Conservation (phyloP, 345 rosid genomes). For the Citrus australasica region DNA sequence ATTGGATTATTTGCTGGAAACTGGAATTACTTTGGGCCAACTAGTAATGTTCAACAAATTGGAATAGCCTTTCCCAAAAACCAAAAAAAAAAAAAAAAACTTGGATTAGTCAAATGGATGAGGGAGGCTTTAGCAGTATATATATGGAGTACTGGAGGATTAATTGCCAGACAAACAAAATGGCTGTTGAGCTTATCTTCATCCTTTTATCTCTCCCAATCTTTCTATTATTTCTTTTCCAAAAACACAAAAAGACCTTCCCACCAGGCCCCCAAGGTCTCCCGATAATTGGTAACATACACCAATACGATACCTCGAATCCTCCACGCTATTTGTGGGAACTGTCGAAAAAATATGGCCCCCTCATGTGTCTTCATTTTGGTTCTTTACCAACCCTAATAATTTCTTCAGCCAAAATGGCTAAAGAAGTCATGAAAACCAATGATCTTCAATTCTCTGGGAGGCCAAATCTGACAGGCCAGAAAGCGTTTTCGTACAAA, state of each 20-base stretch:
- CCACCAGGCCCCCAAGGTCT: constrained; percentile 50
- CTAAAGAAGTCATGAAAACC: constrained; percentile 25
- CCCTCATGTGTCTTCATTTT: constrained; percentile 41
- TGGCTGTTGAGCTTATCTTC: neutral
- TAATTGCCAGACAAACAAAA: too few relatives aligned
- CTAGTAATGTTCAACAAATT: too few relatives aligned
- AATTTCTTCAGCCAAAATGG: constrained; percentile 39
- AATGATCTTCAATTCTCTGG: constrained; percentile 29
- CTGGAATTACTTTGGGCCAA: too few relatives aligned
- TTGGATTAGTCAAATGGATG: too few relatives aligned
- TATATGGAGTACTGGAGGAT: too few relatives aligned
- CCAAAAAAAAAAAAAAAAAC: too few relatives aligned
- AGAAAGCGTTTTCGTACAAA: constrained; percentile 23
- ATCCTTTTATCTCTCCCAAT: constrained; percentile 18
- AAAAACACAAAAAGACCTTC: constrained; percentile 8
- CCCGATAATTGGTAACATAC: constrained; percentile 54
- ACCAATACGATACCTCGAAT: constrained; percentile 26
- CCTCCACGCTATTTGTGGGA: constrained; percentile 29
- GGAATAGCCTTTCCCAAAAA: too few relatives aligned
- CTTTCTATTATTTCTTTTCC: constrained; percentile 15
- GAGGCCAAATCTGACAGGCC: constrained; percentile 17
- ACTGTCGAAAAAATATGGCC: constrained; percentile 46
- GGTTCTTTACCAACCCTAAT: constrained; percentile 31
- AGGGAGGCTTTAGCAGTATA: too few relatives aligned
- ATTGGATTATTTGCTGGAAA: too few relatives aligned